phyloP scores from a whole-genome alignment of 2,329 filamentous ascomycete genomes.

The Beauveria varroae region DNA sequence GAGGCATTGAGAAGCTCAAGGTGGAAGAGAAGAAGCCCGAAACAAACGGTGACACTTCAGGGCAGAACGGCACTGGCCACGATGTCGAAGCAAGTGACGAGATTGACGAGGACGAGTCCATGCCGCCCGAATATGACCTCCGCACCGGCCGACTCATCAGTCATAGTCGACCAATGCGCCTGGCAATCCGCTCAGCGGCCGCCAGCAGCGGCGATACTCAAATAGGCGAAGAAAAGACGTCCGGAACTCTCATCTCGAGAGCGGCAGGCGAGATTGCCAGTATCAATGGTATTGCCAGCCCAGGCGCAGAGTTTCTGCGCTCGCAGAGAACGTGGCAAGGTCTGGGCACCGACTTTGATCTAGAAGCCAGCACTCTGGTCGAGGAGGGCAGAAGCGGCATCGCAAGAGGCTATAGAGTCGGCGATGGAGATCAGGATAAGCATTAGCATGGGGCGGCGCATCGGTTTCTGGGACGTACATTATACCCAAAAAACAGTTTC shows the following conservation, averaged over 20 bases:
- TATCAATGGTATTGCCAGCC: slow-evolving; percentile 81
- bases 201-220: slow-evolving; percentile 12
- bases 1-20: slow-evolving; percentile 61
- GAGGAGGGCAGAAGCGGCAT: slow-evolving; percentile 84
- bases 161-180: slow-evolving; percentile 66
- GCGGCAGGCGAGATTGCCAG: slow-evolving; percentile 61
- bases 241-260: slow-evolving; percentile 48
- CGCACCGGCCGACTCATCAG: slow-evolving; percentile 78
- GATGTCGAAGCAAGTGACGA: slow-evolving; percentile 25
- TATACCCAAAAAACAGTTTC: not conserved
- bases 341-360: slow-evolving; percentile 75
- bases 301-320: slow-evolving; percentile 79
- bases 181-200: not conserved
- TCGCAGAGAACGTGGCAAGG: slow-evolving; percentile 86
- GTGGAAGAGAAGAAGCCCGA: slow-evolving; percentile 11
- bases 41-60: slow-evolving; percentile 16
- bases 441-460: slow-evolving; percentile 17
- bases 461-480: not conserved
- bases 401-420: slow-evolving; percentile 79
- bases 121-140: slow-evolving; percentile 86
- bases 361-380: slow-evolving; percentile 56
- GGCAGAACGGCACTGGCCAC: slow-evolving; percentile 11
- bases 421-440: slow-evolving; percentile 37
- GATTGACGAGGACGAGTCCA: slow-evolving; percentile 60
- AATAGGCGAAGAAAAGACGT: slow-evolving; percentile 15